Evolutionary conservation across 257 asterid species (phyloP), one percentile per base, ranked within the genome.

Genomic region (Solanum paucissectum): DNA sequence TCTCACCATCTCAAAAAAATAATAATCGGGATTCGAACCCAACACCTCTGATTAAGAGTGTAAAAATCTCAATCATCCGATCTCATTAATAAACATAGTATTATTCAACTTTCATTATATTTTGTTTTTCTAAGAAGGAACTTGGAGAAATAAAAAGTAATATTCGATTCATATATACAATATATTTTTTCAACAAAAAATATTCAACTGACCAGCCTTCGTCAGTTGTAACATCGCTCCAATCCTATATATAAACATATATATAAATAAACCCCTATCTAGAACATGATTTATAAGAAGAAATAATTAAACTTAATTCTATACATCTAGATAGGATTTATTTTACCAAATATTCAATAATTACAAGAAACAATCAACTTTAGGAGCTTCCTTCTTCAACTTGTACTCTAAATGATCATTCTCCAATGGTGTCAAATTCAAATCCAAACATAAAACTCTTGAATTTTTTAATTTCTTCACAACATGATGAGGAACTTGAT

Each of bases 381-480:
- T 87, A 66, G 88, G 84, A 29, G 32, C 44, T 40, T 42, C 16
- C 84, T 91, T 90, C 83, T 88, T 92, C 64, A 92, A 86, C 55
- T 79, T 69, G 79, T 90, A 90, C 72, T 92, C 91, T 66, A 88
- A 44, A 33, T 84, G 83, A 75, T 92, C 88, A 74, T 92, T 91
- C 79, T 93, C 96, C 82, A 72, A 62, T 2, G 96, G 96, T 40
- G 97, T 92, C 93, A 94, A 88, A 83, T 94, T 94, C 94, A 94
- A 87, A 92, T 94, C 97, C 87, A 92, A 69, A 46, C 91, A 87
- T 88, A 94, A 76, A 89, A 89, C 91, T 69, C 94, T 91, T 88
- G 86, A 83, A 46, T 89, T 89, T 21, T 85, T 94, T 58, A 91
- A 85, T 72, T 87, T 93, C 92, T 91, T 94, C 87, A 91, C 90